phyloP scores from a whole-genome alignment of 2,329 filamentous ascomycete genomes.

The Pestalotiopsis fici region DNA sequence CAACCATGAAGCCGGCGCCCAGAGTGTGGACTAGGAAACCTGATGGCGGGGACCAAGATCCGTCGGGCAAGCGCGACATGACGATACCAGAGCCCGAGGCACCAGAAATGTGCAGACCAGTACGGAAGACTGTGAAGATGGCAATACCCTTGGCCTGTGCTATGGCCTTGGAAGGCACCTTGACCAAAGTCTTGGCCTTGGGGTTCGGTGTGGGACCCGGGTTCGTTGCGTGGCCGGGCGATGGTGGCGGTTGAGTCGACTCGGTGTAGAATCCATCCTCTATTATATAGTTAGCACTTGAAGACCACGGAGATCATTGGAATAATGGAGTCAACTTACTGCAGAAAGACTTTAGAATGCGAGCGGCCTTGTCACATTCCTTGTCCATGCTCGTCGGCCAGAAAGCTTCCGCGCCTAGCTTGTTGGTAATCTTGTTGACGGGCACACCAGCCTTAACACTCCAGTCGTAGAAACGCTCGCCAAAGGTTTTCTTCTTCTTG shows the following conservation, averaged over 20 bases:
- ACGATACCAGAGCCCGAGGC: slow-evolving; percentile 68
- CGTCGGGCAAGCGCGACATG: slow-evolving; percentile 62
- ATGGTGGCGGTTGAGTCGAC: slow-evolving; percentile 20
- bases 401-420: slow-evolving; percentile 81
- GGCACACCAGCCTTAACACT: slow-evolving; percentile 62
- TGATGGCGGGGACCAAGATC: slow-evolving; percentile 77
- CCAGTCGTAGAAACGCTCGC: slow-evolving; percentile 30
- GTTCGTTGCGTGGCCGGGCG: slow-evolving; percentile 23
- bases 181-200: slow-evolving; percentile 50
- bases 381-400: slow-evolving; percentile 85
- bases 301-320: background rate
- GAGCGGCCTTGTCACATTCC: slow-evolving; percentile 87
- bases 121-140: slow-evolving; percentile 72
- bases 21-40: slow-evolving; percentile 82
- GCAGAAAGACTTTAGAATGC: slow-evolving; percentile 83
- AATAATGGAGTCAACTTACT: slow-evolving; percentile 50
- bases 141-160: slow-evolving; percentile 67
- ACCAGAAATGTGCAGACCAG: slow-evolving; percentile 66
- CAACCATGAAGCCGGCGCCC: slow-evolving; percentile 77
- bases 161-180: slow-evolving; percentile 61
- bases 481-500: slow-evolving; percentile 16
- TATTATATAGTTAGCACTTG: slow-evolving; percentile 26
- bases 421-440: slow-evolving; percentile 80
- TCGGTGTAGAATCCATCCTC: slow-evolving; percentile 55
- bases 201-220: slow-evolving; percentile 26